Conservation (phyloP, 306 rosid species). For the Clitoria ternatea region DNA sequence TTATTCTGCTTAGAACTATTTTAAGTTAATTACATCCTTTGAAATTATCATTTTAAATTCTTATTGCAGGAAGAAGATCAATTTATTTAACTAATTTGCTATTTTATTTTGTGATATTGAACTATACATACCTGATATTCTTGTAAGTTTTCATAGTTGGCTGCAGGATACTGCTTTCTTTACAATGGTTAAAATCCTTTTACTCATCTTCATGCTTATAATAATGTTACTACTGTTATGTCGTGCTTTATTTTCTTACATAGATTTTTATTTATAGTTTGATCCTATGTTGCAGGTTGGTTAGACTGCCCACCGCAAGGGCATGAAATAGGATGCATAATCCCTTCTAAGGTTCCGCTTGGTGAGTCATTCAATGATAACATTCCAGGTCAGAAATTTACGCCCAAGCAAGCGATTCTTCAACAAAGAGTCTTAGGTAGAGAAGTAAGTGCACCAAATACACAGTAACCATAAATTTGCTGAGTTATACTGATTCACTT, state of each 20-base stretch:
- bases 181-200: background rate
- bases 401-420: slow-evolving; percentile 85
- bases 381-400: slow-evolving; percentile 67
- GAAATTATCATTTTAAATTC: background rate
- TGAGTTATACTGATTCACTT: background rate
- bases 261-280: slow-evolving; percentile 15
- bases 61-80: background rate
- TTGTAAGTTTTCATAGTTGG: background rate
- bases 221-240: background rate
- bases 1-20: background rate
- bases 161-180: slow-evolving; percentile 13
- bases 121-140: background rate
- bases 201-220: background rate
- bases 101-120: background rate
- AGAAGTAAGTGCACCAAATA: slow-evolving; percentile 58
- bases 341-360: slow-evolving; percentile 98
- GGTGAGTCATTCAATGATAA: slow-evolving; percentile 68
- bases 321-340: slow-evolving; percentile 62
- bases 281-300: slow-evolving; percentile 67
- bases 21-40: background rate
- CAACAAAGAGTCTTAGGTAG: slow-evolving; percentile 81
- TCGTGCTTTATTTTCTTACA: background rate
- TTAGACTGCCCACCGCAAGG: slow-evolving; percentile 81
- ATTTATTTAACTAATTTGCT: background rate
- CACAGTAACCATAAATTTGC: slow-evolving; percentile 5